Conservation (phyloP, 2,329 filamentous ascomycete species). For the Colletotrichum chlorophyti region DNA sequence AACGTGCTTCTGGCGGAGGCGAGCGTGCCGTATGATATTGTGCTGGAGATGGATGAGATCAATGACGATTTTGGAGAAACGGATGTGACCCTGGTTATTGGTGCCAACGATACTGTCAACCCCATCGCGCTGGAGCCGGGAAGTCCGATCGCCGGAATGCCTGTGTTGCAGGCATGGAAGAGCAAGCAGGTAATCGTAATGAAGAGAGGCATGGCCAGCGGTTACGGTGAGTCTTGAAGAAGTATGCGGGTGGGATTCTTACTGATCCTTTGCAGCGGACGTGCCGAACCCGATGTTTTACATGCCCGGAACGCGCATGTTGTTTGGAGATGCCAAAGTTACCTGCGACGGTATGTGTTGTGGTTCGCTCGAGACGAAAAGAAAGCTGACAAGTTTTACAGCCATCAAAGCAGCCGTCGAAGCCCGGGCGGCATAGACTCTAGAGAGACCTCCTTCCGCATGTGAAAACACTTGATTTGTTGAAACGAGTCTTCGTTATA, state of each 20-base stretch:
- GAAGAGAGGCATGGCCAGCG: slow-evolving; percentile 89
- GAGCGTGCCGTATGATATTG: slow-evolving; percentile 88
- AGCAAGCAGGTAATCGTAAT: slow-evolving; percentile 92
- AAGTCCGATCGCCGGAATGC: slow-evolving; percentile 89
- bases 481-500: too few relatives aligned
- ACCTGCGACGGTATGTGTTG: slow-evolving; percentile 74
- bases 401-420: slow-evolving; percentile 51
- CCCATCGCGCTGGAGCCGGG: slow-evolving; percentile 86
- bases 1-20: slow-evolving; percentile 91
- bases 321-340: slow-evolving; percentile 88
- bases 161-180: slow-evolving; percentile 91
- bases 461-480: too few relatives aligned
- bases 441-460: slow-evolving; percentile 23
- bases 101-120: slow-evolving; percentile 92
- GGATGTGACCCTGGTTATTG: slow-evolving; percentile 86
- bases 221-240: slow-evolving; percentile 70
- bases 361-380: too few relatives aligned
- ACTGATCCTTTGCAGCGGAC: slow-evolving; percentile 65
- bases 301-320: slow-evolving; percentile 88
- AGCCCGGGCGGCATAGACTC: slow-evolving; percentile 27
- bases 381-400: slow-evolving; percentile 35
- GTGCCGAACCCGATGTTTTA: slow-evolving; percentile 94
- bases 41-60: slow-evolving; percentile 95
- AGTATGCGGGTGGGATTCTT: neutral
- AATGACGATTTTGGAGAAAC: slow-evolving; percentile 90